phyloP scores from a whole-genome alignment of 257 asterid genomes.

The Ophiorrhiza pumila region DNA sequence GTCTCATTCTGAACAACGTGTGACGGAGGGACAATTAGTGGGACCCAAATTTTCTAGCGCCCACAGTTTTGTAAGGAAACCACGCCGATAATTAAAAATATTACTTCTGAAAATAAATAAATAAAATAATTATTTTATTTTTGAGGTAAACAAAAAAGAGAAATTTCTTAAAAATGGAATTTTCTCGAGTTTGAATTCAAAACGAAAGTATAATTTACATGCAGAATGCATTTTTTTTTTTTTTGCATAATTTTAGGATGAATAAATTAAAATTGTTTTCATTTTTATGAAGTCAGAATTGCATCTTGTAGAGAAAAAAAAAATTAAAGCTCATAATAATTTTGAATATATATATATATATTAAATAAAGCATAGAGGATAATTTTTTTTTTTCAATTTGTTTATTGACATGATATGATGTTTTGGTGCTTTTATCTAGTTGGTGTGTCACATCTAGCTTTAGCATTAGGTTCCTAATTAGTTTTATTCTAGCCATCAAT shows the following conservation, averaged over 20 bases:
- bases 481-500: background rate
- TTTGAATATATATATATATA: no score
- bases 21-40: background rate
- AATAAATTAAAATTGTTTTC: no score
- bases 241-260: no score
- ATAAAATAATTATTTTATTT: background rate
- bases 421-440: background rate
- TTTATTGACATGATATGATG: background rate
- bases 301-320: no score
- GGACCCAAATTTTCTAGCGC: conserved; percentile 2
- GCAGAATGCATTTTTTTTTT: no score
- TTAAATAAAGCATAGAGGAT: no score
- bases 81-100: background rate
- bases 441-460: conserved; percentile 6
- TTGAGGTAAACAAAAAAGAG: background rate
- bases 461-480: conserved; percentile 8
- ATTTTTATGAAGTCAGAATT: no score
- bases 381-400: no score
- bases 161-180: no score
- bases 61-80: conserved; percentile 13
- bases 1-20: conserved; percentile 8
- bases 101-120: background rate
- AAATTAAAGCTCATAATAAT: no score
- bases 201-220: no score
- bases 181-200: no score